Evolutionary conservation across 78 protist species (phyloP), one percentile per base, ranked within the genome.

Genomic region (Speleostelium caveatum): DNA sequence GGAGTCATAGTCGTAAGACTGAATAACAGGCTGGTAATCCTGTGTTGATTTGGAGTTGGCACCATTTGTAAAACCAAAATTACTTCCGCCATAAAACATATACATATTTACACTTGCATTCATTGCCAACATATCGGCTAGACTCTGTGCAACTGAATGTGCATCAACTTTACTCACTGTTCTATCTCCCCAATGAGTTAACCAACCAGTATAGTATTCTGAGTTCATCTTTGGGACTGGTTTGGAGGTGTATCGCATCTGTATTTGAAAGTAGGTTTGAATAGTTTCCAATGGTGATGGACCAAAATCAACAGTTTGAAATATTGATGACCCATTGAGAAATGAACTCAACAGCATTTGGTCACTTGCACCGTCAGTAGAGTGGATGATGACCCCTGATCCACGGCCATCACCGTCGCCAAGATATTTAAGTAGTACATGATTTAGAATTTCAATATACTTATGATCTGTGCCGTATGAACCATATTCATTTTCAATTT

Each of bases 401-500:
- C 28, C 75, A 8, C 65, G 59, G 1, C 87, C 87, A 30, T 35
- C 30, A 49, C 53, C 42, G 12, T 8, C 19, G 7, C 93, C 93
- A 30, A 74, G 59, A 55, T 26, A 59, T 21, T 86, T 75, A 24
- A 39, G 49, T 3, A 62, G 63, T 36, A 68, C 6, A 0, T 19
- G 12, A 19, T 39, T 38, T 22, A 86, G 68, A 10, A 14, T 24
- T 26, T 77, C 55, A 16, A 94, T 41, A 51, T 87, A 68, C 39
- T 36, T 3, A 14, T 35, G 41, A 66, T 94, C 96, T 22, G 83
- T 61, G 1, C 96, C 95, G 49, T 86, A 95, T 24, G 58, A 32
- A 60, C 92, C 96, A 35, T 61, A 95, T 36, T 95, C 96, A 61
- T 94, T 94, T 24, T 94, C 96, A 0, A 94, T 75, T 59, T 94